These are phyloP conservation scores for Fusarium chuoi DNA, from an alignment of 2,329 filamentous ascomycete genomes.

Conservation along the genomic window DNA sequence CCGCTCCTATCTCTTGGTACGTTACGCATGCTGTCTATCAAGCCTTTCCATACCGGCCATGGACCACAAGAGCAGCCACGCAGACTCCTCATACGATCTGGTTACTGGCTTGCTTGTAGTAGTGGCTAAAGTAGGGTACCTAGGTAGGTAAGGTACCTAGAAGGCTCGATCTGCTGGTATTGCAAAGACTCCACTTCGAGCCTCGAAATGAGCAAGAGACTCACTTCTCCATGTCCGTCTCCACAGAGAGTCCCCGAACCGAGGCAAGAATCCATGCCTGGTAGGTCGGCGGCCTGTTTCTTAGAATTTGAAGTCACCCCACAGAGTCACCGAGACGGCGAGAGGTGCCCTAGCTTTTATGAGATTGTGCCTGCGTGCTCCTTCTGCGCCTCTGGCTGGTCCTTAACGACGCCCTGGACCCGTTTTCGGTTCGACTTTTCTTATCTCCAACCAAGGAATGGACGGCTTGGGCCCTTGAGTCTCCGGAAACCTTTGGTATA, in stretches of 20 bases:
- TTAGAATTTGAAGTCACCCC: slow-evolving; percentile 22
- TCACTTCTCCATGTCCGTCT: slow-evolving; percentile 8
- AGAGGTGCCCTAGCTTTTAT: not conserved
- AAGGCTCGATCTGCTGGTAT: not conserved
- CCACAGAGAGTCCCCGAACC: slow-evolving; percentile 21
- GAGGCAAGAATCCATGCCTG: slow-evolving; percentile 22
- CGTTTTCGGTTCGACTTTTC: not conserved
- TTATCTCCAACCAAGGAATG: not conserved
- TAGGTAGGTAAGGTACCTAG: no score
- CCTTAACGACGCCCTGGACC: not conserved
- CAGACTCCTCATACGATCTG: not conserved
- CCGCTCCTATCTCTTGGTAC: slow-evolving; percentile 12
- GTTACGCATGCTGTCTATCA: slow-evolving; percentile 14
- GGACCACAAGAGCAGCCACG: not conserved
- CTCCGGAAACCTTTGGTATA: not conserved
- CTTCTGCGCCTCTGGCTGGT: not conserved
- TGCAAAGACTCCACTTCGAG: slow-evolving; percentile 16
- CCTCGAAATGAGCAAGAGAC: slow-evolving; percentile 9
- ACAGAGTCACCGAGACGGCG: slow-evolving; percentile 24
- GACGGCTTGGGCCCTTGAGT: slow-evolving; percentile 3
- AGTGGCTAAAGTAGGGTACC: not conserved
- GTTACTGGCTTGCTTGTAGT: not conserved
- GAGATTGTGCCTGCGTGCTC: not conserved
- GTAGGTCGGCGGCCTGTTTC: not conserved
- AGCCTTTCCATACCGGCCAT: slow-evolving; percentile 5